Percentiles rank a stretch among this genome's conserved stretches.
Conservation (phyloP, 2,329 filamentous ascomycete genomes). For the Onygenales sp. region DNA sequence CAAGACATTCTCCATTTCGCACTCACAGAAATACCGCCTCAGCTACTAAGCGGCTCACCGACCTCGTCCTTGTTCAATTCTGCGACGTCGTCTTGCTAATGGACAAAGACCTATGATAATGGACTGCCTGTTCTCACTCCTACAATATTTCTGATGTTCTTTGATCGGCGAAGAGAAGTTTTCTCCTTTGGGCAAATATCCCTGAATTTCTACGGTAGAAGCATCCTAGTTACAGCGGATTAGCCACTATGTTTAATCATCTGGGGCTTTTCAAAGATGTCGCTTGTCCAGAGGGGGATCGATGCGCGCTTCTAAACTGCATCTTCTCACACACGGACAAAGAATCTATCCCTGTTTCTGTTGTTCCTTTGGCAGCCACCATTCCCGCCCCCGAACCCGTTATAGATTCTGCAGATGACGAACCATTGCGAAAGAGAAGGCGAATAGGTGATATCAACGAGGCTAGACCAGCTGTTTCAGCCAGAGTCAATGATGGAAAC, state of each 20-base stretch:
- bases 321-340: conserved; percentile 44
- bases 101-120: not conserved
- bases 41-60: not conserved
- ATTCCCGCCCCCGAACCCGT: not conserved
- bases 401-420: conserved; percentile 4
- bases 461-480: not conserved
- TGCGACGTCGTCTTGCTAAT: not conserved
- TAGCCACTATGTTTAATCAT: conserved; percentile 44
- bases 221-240: not conserved
- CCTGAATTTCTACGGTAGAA: not conserved
- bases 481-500: not conserved
- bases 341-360: conserved; percentile 11
- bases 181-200: not conserved
- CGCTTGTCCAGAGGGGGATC: conserved; percentile 41
- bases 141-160: not conserved
- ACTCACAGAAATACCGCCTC: not conserved
- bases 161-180: not conserved
- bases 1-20: no score
- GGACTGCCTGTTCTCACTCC: not conserved
- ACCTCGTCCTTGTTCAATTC: not conserved
- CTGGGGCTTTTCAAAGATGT: conserved; percentile 45
- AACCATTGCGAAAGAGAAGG: conserved; percentile 24
- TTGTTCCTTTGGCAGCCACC: not conserved
- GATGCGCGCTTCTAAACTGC: conserved; percentile 47
- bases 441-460: conserved; percentile 4